Evolutionary conservation across 73 alveolate genomes (phyloP).

Genomic region (Tetrahymena elliotti): DNA sequence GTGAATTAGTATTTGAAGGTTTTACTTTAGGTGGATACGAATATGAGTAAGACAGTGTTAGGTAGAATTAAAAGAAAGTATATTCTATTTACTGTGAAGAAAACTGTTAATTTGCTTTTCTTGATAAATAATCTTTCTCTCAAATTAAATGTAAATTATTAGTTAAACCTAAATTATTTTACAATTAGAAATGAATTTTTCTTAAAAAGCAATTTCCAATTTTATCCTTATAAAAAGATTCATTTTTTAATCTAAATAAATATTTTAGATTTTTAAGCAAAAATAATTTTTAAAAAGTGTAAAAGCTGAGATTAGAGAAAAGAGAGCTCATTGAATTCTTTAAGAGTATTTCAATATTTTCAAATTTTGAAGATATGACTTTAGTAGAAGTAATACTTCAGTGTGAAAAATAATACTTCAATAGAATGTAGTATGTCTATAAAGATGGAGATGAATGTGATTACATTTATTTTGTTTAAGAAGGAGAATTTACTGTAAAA

Average conservation of each 20-base stretch:
- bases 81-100: not conserved
- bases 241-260: not conserved
- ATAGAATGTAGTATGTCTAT: not conserved
- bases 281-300: not conserved
- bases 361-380: not conserved
- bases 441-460: not conserved
- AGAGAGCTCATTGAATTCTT: not conserved
- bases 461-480: not conserved
- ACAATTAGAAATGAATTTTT: too few species aligned
- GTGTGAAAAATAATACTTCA: not conserved
- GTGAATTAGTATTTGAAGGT: not conserved
- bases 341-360: not conserved
- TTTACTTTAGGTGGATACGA: not conserved
- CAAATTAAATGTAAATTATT: not conserved
- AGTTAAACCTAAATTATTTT: not conserved
- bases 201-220: too few species aligned
- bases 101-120: not conserved
- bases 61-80: not conserved
- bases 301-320: not conserved
- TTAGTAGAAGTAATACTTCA: not conserved
- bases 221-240: too few species aligned
- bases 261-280: not conserved
- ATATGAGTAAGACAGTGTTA: not conserved
- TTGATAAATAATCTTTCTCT: not conserved
- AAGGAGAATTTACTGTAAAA: not conserved